Conservation (phyloP, 106 monocot species). For the Dendrobium catenatum region DNA sequence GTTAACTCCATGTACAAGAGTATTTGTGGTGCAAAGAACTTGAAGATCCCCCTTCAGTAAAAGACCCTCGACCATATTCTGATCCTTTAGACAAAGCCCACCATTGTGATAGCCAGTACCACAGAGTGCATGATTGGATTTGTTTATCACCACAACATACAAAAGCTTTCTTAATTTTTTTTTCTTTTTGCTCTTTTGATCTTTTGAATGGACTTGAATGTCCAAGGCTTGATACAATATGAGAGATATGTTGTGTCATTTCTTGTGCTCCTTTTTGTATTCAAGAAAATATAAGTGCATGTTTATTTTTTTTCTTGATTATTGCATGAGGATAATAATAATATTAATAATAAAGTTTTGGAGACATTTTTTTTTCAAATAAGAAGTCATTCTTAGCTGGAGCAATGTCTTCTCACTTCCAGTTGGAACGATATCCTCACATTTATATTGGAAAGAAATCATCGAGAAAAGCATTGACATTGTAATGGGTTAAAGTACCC, state of each 20-base stretch:
- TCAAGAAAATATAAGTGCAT: conserved; percentile 85
- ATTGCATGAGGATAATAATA: conserved; percentile 91
- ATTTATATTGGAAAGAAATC: too few relatives aligned
- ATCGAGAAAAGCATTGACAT: too few relatives aligned
- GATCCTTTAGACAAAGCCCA: conserved; percentile 83
- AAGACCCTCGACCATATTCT: conserved; percentile 79
- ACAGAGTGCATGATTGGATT: conserved; percentile 65
- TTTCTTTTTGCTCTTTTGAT: not conserved
- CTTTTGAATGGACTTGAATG: conserved; percentile 53
- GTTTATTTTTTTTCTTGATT: conserved; percentile 54
- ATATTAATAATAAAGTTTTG: conserved; percentile 35
- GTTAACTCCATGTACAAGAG: too few relatives aligned
- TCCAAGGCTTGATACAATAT: conserved; percentile 55
- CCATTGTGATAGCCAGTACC: conserved; percentile 99
- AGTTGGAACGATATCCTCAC: too few relatives aligned
- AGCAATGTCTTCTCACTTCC: conserved; percentile 15
- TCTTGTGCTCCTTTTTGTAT: conserved; percentile 97
- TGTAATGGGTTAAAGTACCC: too few relatives aligned
- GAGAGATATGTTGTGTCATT: conserved; percentile 77
- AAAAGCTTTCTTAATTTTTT: conserved; percentile 88
- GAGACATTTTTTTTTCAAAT: conserved; percentile 96
- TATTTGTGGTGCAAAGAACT: conserved; percentile 88
- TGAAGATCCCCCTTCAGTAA: conserved; percentile 92
- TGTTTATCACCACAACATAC: conserved; percentile 83
- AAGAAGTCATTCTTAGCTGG: conserved; percentile 96